Conservation (phyloP, 352 stramenopile species). For the Phytophthora citrophthora region DNA sequence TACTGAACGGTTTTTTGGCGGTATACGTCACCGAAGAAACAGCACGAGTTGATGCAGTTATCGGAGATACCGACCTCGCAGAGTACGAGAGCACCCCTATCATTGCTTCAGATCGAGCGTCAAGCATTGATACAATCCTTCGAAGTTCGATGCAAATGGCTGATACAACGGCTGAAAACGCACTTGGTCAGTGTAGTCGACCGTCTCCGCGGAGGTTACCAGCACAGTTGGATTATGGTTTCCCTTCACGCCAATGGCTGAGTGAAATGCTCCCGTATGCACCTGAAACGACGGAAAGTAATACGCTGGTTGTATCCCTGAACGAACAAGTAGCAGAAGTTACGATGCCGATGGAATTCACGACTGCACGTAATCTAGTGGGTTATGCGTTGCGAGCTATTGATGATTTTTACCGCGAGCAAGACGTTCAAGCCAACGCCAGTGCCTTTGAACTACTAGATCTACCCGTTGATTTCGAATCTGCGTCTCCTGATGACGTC, state of each 20-base stretch:
- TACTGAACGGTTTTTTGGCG: slow-evolving; percentile 69
- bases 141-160: slow-evolving; percentile 37
- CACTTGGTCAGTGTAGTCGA: slow-evolving; percentile 37
- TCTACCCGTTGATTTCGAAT: slow-evolving; percentile 17
- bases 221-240: slow-evolving; percentile 56
- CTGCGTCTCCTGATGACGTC: slow-evolving; percentile 16
- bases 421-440: slow-evolving; percentile 26
- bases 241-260: slow-evolving; percentile 58
- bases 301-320: slow-evolving; percentile 35
- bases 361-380: slow-evolving; percentile 35
- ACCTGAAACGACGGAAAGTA: slow-evolving; percentile 22
- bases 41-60: slow-evolving; percentile 27
- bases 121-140: slow-evolving; percentile 47
- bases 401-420: slow-evolving; percentile 54
- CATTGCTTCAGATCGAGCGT: slow-evolving; percentile 2
- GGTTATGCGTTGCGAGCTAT: slow-evolving; percentile 37
- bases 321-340: not conserved
- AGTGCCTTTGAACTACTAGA: slow-evolving; percentile 34
- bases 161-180: slow-evolving; percentile 27
- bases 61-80: slow-evolving; percentile 39
- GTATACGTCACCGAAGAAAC: slow-evolving; percentile 54
- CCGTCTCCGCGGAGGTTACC: slow-evolving; percentile 54
- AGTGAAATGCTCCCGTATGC: slow-evolving; percentile 37
- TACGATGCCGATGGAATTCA: slow-evolving; percentile 38
- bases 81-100: slow-evolving; percentile 6